Evolutionary conservation across 176 grass and related monocot species (phyloP), one percentile per base, ranked within the genome.

Genomic region (Eremochloa ophiuroides): DNA sequence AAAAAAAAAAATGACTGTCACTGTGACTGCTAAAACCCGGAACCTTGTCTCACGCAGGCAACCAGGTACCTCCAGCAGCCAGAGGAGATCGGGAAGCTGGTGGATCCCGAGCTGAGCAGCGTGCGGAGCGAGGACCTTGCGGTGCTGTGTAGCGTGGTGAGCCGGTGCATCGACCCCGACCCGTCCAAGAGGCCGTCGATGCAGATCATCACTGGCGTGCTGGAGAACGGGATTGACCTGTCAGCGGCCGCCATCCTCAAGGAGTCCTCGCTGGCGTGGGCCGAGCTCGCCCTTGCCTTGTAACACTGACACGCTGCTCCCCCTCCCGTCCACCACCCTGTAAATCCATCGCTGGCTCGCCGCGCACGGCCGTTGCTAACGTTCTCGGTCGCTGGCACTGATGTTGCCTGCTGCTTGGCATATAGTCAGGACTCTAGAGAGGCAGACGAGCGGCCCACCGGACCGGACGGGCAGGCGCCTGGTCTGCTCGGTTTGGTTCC

Each of bases 161-260:
- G 84, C 66, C 82, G 90, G 17, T 98, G 95, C 87, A 77, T 98
- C 43, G 95, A 98, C 79, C 88, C 92, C 9, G 95, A 98, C 79
- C 88, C 86, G 5, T 88, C 84, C 0, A 94, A 98, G 88, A 84
- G 95, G 20, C 92, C 90, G 15, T 95, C 92, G 22, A 98, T 98
- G 92, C 92, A 98, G 86, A 91, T 93, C 44, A 94, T 98, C 38
- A 85, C 88, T 0, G 90, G 89, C 7, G 89, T 87, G 10, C 77
- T 98, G 46, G 90, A 94, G 85, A 93, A 94, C 16, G 88, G 84
- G 39, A 98, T 94, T 0, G 82, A 94, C 82, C 39, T 95, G 51
- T 98, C 95, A 0, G 75, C 91, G 18, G 78, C 92, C 34, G 86
- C 90, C 80, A 63, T 94, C 82, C 92, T 98, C 9, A 94, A 94